phyloP scores from a whole-genome alignment of 352 stramenopile species.

The Globisporangium paroecandrum region DNA sequence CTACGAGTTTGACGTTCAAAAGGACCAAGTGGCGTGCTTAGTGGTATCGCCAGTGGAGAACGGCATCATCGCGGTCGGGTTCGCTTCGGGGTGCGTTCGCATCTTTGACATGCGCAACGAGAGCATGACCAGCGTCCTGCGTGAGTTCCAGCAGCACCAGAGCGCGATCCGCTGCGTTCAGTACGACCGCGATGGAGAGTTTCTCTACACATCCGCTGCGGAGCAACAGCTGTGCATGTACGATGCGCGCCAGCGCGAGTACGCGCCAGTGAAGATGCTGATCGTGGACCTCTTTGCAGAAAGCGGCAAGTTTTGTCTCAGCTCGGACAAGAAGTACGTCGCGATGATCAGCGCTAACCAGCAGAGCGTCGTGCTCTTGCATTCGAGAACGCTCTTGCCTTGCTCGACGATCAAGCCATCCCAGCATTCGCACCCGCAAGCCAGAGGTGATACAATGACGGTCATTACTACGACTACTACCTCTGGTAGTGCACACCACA shows the following conservation, averaged over 20 bases:
- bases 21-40: constrained; percentile 62
- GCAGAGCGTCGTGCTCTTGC: constrained; percentile 32
- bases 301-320: constrained; percentile 34
- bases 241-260: constrained; percentile 39
- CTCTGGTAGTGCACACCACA: not conserved
- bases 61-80: constrained; percentile 68
- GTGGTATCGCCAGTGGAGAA: constrained; percentile 33
- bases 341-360: constrained; percentile 30
- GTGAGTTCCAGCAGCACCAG: constrained; percentile 86
- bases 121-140: constrained; percentile 30
- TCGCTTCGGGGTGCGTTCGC: constrained; percentile 74
- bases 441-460: not conserved
- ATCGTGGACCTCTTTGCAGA: constrained; percentile 38
- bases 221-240: constrained; percentile 73
- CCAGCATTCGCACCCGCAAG: constrained; percentile 7
- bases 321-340: constrained; percentile 36
- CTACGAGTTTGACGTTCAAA: constrained; percentile 82
- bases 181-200: constrained; percentile 41
- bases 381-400: constrained; percentile 36
- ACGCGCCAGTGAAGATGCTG: constrained; percentile 68
- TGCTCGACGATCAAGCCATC: constrained; percentile 36
- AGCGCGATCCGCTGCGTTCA: constrained; percentile 56
- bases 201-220: constrained; percentile 45
- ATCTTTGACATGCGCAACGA: constrained; percentile 71
- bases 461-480: not conserved